Conservation (phyloP, 2,329 filamentous ascomycete genomes). For the Pseudogymnoascus verrucosus region DNA sequence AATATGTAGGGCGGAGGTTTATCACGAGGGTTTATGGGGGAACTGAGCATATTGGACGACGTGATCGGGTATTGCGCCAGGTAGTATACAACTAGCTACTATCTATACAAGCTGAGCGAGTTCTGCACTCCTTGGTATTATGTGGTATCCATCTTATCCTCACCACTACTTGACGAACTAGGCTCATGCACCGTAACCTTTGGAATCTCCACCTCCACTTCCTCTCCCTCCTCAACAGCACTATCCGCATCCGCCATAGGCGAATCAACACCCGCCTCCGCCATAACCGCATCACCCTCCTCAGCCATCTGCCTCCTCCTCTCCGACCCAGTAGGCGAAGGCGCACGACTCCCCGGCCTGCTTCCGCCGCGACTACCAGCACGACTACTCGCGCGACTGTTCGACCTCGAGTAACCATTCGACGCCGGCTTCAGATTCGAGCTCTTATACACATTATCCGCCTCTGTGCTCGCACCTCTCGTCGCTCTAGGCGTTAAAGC, state of each 20-base stretch:
- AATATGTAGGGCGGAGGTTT: not conserved
- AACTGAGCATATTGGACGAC: conserved; percentile 8
- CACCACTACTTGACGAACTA: conserved; percentile 18
- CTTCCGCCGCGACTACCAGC: conserved; percentile 31
- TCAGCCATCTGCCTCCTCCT: conserved; percentile 19
- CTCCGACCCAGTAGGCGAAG: conserved; percentile 28
- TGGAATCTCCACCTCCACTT: conserved; percentile 32
- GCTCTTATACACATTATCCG: conserved; percentile 27
- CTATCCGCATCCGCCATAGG: conserved; percentile 21
- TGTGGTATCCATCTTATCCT: conserved; percentile 14
- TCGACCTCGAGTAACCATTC: conserved; percentile 14
- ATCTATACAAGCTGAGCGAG: conserved; percentile 13
- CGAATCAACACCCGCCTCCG: conserved; percentile 36
- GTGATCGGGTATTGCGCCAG: conserved; percentile 21
- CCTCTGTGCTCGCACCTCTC: conserved; percentile 29
- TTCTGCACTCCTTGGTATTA: conserved; percentile 17
- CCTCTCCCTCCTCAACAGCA: not conserved
- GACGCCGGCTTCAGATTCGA: conserved; percentile 29
- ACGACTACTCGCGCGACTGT: conserved; percentile 8
- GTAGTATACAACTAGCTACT: conserved; percentile 24
- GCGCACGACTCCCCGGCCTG: conserved; percentile 32
- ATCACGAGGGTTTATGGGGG: not conserved
- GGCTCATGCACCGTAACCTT: conserved; percentile 43
- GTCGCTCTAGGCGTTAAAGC: conserved; percentile 18
- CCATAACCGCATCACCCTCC: conserved; percentile 50